These are phyloP conservation scores for Corylus heterophylla DNA, from an alignment of 306 rosid species.

Conservation along the genomic window DNA sequence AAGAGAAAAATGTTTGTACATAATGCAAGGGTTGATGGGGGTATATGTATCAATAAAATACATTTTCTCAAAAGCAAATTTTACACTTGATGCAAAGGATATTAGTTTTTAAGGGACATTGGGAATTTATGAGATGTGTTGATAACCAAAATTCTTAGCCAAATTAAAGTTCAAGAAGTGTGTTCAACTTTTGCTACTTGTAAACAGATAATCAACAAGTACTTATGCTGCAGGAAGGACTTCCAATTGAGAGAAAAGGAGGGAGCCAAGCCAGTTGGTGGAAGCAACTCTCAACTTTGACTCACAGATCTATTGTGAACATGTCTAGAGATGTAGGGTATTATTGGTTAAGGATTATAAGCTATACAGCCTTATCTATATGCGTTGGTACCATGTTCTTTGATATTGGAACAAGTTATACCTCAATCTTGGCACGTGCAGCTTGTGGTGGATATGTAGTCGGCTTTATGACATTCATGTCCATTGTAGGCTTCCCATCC, in stretches of 20 bases:
- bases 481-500: conserved; percentile 95
- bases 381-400: conserved; percentile 74
- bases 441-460: conserved; percentile 86
- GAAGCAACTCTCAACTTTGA: conserved; percentile 82
- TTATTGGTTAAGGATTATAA: conserved; percentile 79
- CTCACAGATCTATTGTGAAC: conserved; percentile 71
- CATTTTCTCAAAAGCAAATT: not conserved
- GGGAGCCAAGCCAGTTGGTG: conserved; percentile 69
- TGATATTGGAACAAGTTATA: conserved; percentile 57
- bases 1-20: not conserved
- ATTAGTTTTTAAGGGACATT: not conserved
- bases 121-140: not conserved
- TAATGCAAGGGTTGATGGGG: too few species aligned
- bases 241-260: conserved; percentile 34
- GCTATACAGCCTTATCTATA: conserved; percentile 61
- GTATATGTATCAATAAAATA: not conserved
- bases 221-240: conserved; percentile 51
- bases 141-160: not conserved
- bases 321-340: conserved; percentile 90
- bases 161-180: not conserved
- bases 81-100: not conserved
- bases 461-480: conserved; percentile 94
- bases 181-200: not conserved
- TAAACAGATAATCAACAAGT: not conserved
- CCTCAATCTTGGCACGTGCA: conserved; percentile 74